These are phyloP conservation scores for Xylaria sp. DNA, from an alignment of 2,329 filamentous ascomycete genomes.

Conservation along the genomic window DNA sequence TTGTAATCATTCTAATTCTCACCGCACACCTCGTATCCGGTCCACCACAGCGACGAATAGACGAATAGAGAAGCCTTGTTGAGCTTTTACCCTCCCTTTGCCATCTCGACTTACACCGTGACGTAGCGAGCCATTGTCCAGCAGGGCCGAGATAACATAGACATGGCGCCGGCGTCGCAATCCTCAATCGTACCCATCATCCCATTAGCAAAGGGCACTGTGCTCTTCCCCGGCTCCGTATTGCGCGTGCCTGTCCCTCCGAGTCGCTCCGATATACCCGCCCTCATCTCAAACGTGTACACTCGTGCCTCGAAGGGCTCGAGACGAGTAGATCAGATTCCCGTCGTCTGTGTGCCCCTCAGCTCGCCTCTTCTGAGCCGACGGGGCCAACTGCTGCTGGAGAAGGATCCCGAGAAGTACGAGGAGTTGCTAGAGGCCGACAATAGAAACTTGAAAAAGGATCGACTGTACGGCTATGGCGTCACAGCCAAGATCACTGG, in stretches of 20 bases:
- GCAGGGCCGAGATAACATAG: slow-evolving; percentile 16
- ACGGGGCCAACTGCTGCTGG: slow-evolving; percentile 77
- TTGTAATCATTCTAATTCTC: slow-evolving; percentile 15
- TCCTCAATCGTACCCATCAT: slow-evolving; percentile 72
- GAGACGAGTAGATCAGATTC: slow-evolving; percentile 69
- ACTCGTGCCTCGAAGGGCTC: slow-evolving; percentile 73
- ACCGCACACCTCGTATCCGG: neutral
- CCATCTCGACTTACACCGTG: neutral
- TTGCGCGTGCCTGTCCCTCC: slow-evolving; percentile 82
- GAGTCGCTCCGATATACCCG: slow-evolving; percentile 83
- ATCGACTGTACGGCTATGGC: slow-evolving; percentile 82
- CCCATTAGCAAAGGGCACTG: slow-evolving; percentile 77
- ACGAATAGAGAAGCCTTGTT: neutral
- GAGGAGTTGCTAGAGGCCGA: slow-evolving; percentile 57
- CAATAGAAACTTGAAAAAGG: slow-evolving; percentile 64
- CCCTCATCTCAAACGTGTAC: slow-evolving; percentile 85
- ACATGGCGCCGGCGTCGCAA: slow-evolving; percentile 42
- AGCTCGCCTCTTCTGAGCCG: slow-evolving; percentile 74
- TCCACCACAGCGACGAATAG: neutral
- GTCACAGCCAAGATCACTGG: slow-evolving; percentile 80
- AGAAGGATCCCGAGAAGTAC: slow-evolving; percentile 63
- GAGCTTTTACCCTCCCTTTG: neutral
- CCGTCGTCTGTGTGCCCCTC: slow-evolving; percentile 87
- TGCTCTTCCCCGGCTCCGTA: slow-evolving; percentile 85
- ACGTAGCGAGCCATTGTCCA: neutral